Percentiles rank a stretch among this genome's conserved stretches.
These are phyloP conservation scores for Polytrichum commune DNA, from an alignment of 225 moss, liverwort and hornwort species.

Conservation along the genomic window DNA sequence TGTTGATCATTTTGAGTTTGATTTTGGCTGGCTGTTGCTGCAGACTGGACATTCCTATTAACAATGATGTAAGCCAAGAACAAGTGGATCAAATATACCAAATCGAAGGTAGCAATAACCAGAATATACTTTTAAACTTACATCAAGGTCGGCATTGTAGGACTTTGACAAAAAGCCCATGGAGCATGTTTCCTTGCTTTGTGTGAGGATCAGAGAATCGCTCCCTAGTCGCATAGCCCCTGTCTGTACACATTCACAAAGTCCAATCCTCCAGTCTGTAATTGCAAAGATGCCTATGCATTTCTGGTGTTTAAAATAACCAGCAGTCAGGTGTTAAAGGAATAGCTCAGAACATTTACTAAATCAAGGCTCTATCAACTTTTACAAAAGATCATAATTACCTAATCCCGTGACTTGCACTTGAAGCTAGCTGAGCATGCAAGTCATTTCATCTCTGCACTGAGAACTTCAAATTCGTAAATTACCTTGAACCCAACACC, in stretches of 20 bases:
- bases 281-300: too few relatives aligned
- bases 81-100: not conserved
- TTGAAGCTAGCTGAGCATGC: too few relatives aligned
- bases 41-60: conserved; percentile 63
- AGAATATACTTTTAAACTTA: conserved; percentile 11
- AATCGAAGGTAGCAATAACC: too few relatives aligned
- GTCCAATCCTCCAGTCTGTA: not conserved
- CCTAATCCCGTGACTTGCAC: not conserved
- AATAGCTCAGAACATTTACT: too few relatives aligned
- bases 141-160: conserved; percentile 63
- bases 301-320: too few relatives aligned
- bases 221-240: conserved; percentile 82
- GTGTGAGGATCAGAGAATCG: conserved; percentile 75
- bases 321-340: too few relatives aligned
- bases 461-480: too few relatives aligned
- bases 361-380: too few relatives aligned
- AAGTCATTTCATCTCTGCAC: too few relatives aligned
- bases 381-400: not conserved
- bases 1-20: not conserved
- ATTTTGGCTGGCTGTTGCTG: not conserved
- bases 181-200: conserved; percentile 62
- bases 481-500: conserved; percentile 95
- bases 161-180: conserved; percentile 83
- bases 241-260: conserved; percentile 39
- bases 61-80: not conserved